Base-by-base conservation (phyloP, 257 asterid genomes). In the Nicotiana obtusifolia region DNA sequence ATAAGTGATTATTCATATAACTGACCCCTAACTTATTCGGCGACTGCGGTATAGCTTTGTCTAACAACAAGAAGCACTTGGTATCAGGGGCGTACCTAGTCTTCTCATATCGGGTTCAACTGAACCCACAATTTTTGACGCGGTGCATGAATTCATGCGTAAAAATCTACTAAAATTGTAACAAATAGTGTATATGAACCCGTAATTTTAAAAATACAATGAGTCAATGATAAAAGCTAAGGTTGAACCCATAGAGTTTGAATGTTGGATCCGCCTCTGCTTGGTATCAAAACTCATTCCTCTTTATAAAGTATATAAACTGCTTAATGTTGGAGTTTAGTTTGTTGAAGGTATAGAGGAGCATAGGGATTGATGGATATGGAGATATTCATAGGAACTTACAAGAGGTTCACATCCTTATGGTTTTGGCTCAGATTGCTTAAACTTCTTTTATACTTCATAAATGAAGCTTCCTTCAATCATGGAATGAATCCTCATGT, bases 401-500 rank as follows among this genome's bases (percentile, higher is more conserved):
- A 10, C 88, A 47, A 59, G 80, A 87, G 79, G 44, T 91, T 85
- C 93, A 92, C 41, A 83, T 93, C 77, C 94, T 91, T 37, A 89
- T 93, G 97, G 87, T 87, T 82, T 20, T 92, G 24, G 80, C 91
- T 66, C 98, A 93, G 85, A 56, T 91, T 61, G 86, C 81, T 76
- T 89, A 90, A 41, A 86, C 96, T 13, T 81, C 28, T 92, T 82
- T 81, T 88, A 84, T 93, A 91, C 52, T 88, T 92, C 87, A 90
- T 92, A 56, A 90, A 94, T 4, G 91, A 93, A 76, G 97, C 97
- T 59, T 92, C 96, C 26, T 93, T 93, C 90, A 84, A 87, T 77
- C 93, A 93, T 82, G 97, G 97, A 37, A 89, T 93, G 97, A 86
- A 92, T 33, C 92, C 94, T 77, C 91, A 81, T 53, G 96, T 92